Evolutionary conservation across 257 asterid genomes (phyloP), one percentile per base, ranked within the genome.

Genomic region (Buddleja alternifolia): DNA sequence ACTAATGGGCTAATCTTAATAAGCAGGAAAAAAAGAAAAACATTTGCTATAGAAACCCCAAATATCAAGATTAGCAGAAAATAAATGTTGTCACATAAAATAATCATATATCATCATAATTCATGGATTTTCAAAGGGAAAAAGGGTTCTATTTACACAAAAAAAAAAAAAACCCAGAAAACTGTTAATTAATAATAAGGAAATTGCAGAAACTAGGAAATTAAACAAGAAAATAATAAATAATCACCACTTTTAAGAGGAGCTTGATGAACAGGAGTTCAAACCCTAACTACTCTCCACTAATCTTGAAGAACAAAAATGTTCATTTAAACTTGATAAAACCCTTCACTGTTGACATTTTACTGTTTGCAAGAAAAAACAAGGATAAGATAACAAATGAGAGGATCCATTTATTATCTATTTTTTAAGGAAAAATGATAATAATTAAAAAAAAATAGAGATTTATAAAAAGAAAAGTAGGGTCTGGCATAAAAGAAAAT

Each of bases 281-380:
- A 77, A 77, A 77, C 76, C 80, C 75, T 76, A 76, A 73, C n/a
- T 56, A 73, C n/a, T 56, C 70, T 54, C 64, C 50, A 48, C 7
- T 9, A 39, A 62, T 14, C 53, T 57, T 23, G 11, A 40, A 4
- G 19, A 2, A 14, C 51, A 24, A 7, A 46, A 56, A 60, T 20
- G 42, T 25, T 15, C 16, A 23, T 29, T 29, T 29, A 29, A 29
- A 1, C 34, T 29, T 29, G 34, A 29, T 29, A 29, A 29, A 29
- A 29, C 34, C 34, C 5, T 29, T 29, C 34, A 29, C 34, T 29
- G 2, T 29, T 5, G 34, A 29, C 5, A 5, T 5, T 29, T 29
- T 29, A 29, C 34, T 29, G 5, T 29, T 29, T 2, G 34, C 34
- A 41, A 11, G 64, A 8, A 37, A 19, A 41, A 50, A 34, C 71